Evolutionary conservation across 768 basidiomycete genomes (phyloP).

Genomic region (Mycena polygramma): DNA sequence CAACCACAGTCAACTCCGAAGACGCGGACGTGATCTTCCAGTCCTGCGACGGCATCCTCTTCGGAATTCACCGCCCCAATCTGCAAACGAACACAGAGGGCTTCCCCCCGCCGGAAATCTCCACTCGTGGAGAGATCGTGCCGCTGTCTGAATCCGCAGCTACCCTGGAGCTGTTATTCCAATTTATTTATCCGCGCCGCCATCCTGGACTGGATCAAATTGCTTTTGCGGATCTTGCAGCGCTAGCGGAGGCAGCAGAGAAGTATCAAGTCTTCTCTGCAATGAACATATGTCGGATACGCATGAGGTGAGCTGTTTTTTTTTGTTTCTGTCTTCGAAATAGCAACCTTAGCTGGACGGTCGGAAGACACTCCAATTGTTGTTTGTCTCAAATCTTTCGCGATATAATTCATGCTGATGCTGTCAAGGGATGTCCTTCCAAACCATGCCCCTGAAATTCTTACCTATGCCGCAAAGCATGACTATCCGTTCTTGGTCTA

Average conservation of each 20-base stretch:
- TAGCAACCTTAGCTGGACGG: no score
- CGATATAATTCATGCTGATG: no score
- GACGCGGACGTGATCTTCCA: no score
- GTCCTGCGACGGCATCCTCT: slow-evolving; percentile 2
- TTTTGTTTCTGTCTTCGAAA: no score
- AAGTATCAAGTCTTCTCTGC: slow-evolving; percentile 38
- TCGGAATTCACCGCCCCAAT: slow-evolving; percentile 32
- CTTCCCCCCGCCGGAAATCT: slow-evolving; percentile 27
- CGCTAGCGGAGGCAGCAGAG: slow-evolving; percentile 37
- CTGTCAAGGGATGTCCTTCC: slow-evolving; percentile 18
- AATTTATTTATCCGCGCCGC: slow-evolving; percentile 37
- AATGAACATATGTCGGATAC: slow-evolving; percentile 27
- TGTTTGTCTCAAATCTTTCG: no score
- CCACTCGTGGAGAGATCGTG: slow-evolving; percentile 1
- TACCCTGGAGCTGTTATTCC: slow-evolving; percentile 35
- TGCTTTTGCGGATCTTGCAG: slow-evolving; percentile 23
- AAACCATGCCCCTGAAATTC: slow-evolving; percentile 39
- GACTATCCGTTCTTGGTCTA: slow-evolving; percentile 41
- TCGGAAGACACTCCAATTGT: no score
- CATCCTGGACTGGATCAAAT: slow-evolving; percentile 35
- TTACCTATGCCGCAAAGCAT: slow-evolving; percentile 45
- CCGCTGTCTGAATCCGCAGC: not conserved
- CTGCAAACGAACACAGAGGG: slow-evolving; percentile 23
- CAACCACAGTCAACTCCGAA: slow-evolving; percentile 35
- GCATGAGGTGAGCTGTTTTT: no score